Percentiles rank a stretch among this genome's conserved stretches.
phyloP scores from a whole-genome alignment of 192 early-diverging fungal species.

The Coemansia biformis region DNA sequence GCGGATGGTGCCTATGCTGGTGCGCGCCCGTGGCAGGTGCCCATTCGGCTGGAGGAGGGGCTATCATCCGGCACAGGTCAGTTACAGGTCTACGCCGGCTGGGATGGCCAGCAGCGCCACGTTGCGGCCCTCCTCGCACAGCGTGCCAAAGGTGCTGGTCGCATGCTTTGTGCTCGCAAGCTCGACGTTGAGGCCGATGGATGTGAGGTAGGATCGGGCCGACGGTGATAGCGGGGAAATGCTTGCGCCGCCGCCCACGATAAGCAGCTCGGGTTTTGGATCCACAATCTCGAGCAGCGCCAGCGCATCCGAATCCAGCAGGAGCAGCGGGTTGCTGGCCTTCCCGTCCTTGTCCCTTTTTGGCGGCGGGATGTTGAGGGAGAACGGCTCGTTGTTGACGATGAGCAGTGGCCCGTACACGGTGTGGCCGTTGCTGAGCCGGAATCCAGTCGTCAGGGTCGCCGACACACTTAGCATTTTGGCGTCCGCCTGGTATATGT shows the following conservation, averaged over 20 bases:
- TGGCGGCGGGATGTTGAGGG: conserved; percentile 42
- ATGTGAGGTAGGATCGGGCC: conserved; percentile 31
- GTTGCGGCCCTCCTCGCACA: conserved; percentile 42
- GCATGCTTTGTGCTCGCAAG: conserved; percentile 35
- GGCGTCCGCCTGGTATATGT: conserved; percentile 34
- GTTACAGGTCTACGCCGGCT: conserved; percentile 11
- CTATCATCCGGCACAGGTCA: too few relatives aligned
- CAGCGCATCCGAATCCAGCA: conserved; percentile 22
- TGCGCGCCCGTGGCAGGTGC: too few relatives aligned
- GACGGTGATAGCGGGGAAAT: conserved; percentile 16
- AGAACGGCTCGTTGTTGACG: conserved; percentile 47
- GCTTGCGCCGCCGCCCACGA: conserved; percentile 40
- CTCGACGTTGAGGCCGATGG: conserved; percentile 40
- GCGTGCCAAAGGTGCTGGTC: conserved; percentile 33
- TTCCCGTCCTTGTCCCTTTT: conserved; percentile 7
- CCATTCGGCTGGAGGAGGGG: too few relatives aligned
- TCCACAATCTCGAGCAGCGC: conserved; percentile 24
- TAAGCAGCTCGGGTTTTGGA: conserved; percentile 45
- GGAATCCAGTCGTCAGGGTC: conserved; percentile 36
- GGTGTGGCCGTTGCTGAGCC: conserved; percentile 23
- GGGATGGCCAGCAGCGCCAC: conserved; percentile 38
- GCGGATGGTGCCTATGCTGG: background rate
- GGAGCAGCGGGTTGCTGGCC: conserved; percentile 19
- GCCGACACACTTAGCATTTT: conserved; percentile 25
- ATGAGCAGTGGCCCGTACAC: conserved; percentile 37